phyloP scores from a whole-genome alignment of 495 filamentous ascomycete genomes.

The Tricharina praecox region DNA sequence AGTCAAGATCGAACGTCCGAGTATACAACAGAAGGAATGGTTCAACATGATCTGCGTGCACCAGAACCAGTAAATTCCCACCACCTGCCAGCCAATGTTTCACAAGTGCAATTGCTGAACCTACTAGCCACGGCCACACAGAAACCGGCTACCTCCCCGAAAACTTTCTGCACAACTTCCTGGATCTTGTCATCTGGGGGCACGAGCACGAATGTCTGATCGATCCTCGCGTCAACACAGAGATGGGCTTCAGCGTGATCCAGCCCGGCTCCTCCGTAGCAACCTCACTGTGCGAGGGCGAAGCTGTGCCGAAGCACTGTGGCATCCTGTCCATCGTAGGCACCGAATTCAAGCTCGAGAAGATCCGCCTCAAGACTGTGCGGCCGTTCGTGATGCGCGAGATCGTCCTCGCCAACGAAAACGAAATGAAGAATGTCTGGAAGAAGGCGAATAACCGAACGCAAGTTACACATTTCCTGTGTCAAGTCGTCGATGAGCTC shows the following conservation, averaged over 20 bases:
- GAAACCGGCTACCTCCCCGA: constrained; percentile 84
- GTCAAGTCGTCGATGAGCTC: constrained; percentile 59
- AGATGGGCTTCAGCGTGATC: constrained; percentile 86
- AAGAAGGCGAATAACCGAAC: constrained; percentile 67
- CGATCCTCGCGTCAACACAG: constrained; percentile 60
- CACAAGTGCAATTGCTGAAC: neutral
- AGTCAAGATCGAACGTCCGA: constrained; percentile 81
- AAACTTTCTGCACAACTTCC: constrained; percentile 78
- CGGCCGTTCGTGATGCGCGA: constrained; percentile 81
- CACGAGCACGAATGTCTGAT: constrained; percentile 97
- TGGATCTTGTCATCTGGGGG: constrained; percentile 89
- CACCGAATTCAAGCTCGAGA: constrained; percentile 62
- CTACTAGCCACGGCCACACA: constrained; percentile 52
- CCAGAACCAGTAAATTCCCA: constrained; percentile 57
- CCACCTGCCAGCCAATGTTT: neutral
- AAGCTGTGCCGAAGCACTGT: constrained; percentile 83
- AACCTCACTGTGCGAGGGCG: constrained; percentile 76
- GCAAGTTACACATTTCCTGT: constrained; percentile 59
- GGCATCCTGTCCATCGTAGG: constrained; percentile 71
- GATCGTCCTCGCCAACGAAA: constrained; percentile 58
- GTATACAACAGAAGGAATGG: constrained; percentile 73
- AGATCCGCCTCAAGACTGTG: constrained; percentile 69
- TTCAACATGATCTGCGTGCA: constrained; percentile 94
- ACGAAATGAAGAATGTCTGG: constrained; percentile 55
- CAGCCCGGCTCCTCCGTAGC: constrained; percentile 93